These are phyloP conservation scores for Fraxinus excelsior DNA, from an alignment of 257 asterid species.

Conservation along the genomic window DNA sequence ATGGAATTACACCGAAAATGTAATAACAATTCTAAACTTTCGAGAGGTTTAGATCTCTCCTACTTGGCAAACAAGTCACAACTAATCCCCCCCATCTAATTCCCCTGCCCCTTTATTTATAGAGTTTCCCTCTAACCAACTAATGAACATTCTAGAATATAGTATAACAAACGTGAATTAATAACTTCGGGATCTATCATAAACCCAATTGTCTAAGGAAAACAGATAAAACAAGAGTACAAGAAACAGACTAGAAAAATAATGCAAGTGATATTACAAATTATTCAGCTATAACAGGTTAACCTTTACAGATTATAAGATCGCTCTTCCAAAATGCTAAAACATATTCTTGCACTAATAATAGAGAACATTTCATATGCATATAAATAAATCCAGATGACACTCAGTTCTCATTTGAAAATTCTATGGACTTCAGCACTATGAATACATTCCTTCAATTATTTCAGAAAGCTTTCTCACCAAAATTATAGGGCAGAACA, in stretches of 20 bases:
- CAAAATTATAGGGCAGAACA: not conserved
- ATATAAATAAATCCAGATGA: not conserved
- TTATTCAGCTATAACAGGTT: not conserved
- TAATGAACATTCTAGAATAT: no score
- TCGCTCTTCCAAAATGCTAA: not conserved
- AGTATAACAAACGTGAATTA: no score
- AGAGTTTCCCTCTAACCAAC: no score
- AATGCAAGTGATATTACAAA: not conserved
- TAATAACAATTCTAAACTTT: no score
- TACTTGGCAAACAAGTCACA: no score
- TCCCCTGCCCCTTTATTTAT: no score
- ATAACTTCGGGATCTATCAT: no score
- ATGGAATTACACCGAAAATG: no score
- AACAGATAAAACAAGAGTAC: slow-evolving; percentile 4
- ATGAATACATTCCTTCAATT: not conserved
- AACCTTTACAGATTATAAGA: not conserved
- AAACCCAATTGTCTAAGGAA: not conserved
- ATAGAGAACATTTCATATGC: not conserved
- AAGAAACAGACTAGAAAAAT: slow-evolving; percentile 6
- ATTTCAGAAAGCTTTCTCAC: not conserved
- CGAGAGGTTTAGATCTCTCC: no score
- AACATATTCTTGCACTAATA: not conserved
- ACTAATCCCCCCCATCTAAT: no score
- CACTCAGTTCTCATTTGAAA: not conserved
- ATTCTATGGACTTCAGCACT: not conserved